Evolutionary conservation across 441 rosid species (phyloP), one percentile per base, ranked within the genome.

Genomic region (Sinapis alba): DNA sequence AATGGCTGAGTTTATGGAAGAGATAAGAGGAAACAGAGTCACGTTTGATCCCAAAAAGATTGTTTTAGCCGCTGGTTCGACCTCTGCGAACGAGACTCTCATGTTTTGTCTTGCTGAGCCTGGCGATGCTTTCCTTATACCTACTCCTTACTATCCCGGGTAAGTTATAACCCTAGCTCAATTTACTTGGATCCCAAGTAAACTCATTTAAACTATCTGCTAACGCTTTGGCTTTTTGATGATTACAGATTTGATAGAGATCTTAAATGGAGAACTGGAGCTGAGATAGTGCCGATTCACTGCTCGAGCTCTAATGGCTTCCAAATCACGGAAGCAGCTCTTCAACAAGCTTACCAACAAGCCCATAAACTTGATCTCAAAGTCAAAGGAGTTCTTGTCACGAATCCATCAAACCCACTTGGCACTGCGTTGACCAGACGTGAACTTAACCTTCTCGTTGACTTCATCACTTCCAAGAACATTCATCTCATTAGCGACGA

Each of bases 141-240:
- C 99, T 27, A 91, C 95, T 3, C 99, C 99, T 27, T 95, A 95
- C 82, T 95, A 95, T 34, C 98, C 99, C 5, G 99, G 99, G 99
- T 92, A 84, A 63, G 82, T 82, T 24, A 5, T 16, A 66, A 11
- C 65, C 68, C 61, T 41, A 24, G 6, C 2, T 2, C 53, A 72
- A 69, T 78, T 68, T 67, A 34, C 77, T 75, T 57, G 53, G 45
- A 32, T 53, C 21, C 24, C 63, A 85, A 84, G 83, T 50, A 26
- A 75, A 38, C 15, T 30, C 23, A 34, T 21, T 20, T 50, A 41
- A 70, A 38, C 75, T 65, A 24, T 74, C 68, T 71, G 79, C 78
- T 71, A 61, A 63, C 81, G 78, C 56, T 60, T 62, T 7, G 32
- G 30, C 56, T 43, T 63, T 71, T 58, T 47, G 24, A 19, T 2